Evolutionary conservation across 495 filamentous ascomycete species (phyloP), one percentile per base, ranked within the genome.

Genomic region (Penicillium waksmanii): DNA sequence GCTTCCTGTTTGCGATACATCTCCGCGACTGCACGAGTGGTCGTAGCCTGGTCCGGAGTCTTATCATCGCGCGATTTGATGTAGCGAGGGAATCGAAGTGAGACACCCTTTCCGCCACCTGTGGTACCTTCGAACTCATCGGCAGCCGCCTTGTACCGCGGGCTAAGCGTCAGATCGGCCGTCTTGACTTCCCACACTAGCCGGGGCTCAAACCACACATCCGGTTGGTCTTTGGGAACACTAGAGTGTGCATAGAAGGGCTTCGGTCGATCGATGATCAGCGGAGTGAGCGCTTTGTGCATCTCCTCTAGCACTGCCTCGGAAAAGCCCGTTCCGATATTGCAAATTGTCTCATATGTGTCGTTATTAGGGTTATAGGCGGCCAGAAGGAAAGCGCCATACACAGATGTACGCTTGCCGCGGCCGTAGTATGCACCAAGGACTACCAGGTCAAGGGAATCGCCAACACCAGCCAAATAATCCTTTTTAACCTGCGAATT

Each of bases 101-200:
- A 91, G 44, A 98, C 87, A 2, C 95, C 95, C 80, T 93, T 96
- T 3, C 85, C 87, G 56, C 85, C 86, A 9, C 85, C 89, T 3
- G 73, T 75, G 17, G 77, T 78, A 12, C 75, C 77, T 7, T 68
- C 70, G 56, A 79, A 82, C 7, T 87, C 85, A 67, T 93, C 89
- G 10, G 73, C 77, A 10, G 81, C 83, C 7, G 96, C 96, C 68
- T 93, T 91, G 71, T 98, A 98, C 31, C 93, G 81, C 40, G 95
- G 95, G 61, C 89, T 93, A 5, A 98, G 83, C 4, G 93, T 97
- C 66, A 98, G 73, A 82, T 98, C 95, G 3, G 95, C 95, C 12
- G 94, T 92, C 75, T 94, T 97, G 60, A 98, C 93, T 74, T 98
- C 95, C 95, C 95, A 98, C 2, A 98, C 96, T 46, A 90, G 84